A percentile compares a stretch with the other conserved stretches of the same genome.
These are phyloP conservation scores for Kalmanozyma brasiliensis DNA, from an alignment of 1,284 basidiomycete species.

Conservation along the genomic window DNA sequence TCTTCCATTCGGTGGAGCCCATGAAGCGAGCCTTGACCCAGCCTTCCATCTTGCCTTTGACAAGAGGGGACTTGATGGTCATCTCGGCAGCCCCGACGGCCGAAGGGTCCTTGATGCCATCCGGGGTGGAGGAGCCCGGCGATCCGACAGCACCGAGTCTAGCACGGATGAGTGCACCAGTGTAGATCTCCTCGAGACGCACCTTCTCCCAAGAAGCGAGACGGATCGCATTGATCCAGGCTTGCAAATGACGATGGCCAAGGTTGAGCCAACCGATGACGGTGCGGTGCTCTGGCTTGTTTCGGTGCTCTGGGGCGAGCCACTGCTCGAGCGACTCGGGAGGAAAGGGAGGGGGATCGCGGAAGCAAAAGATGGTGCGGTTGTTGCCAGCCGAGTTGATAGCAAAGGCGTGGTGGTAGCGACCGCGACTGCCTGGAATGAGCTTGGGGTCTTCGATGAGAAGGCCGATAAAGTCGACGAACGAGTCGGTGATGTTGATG, in stretches of 20 bases:
- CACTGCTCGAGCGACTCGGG: constrained; percentile 54
- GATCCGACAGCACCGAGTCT: constrained; percentile 68
- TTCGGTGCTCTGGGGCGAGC: constrained; percentile 50
- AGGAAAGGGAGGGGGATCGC: constrained; percentile 54
- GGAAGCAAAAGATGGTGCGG: constrained; percentile 79
- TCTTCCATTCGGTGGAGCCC: constrained; percentile 95
- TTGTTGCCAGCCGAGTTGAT: constrained; percentile 95
- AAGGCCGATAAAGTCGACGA: constrained; percentile 72
- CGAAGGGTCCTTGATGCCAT: constrained; percentile 29
- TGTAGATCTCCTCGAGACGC: constrained; percentile 95
- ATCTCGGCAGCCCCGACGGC: constrained; percentile 24
- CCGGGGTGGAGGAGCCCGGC: constrained; percentile 24
- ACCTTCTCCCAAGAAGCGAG: constrained; percentile 95
- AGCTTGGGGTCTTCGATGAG: constrained; percentile 71
- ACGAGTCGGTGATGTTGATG: constrained; percentile 84
- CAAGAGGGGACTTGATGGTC: constrained; percentile 59
- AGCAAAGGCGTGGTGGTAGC: constrained; percentile 79
- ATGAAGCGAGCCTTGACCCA: constrained; percentile 91
- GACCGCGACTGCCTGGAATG: constrained; percentile 70
- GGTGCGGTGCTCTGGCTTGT: constrained; percentile 56
- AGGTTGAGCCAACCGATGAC: constrained; percentile 64
- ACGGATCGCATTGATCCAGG: constrained; percentile 89
- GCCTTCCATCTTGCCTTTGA: constrained; percentile 83
- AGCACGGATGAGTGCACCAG: constrained; percentile 81
- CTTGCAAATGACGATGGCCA: constrained; percentile 62